Base-by-base conservation (phyloP, 495 filamentous ascomycete species). In the Penicillium crystallinum region DNA sequence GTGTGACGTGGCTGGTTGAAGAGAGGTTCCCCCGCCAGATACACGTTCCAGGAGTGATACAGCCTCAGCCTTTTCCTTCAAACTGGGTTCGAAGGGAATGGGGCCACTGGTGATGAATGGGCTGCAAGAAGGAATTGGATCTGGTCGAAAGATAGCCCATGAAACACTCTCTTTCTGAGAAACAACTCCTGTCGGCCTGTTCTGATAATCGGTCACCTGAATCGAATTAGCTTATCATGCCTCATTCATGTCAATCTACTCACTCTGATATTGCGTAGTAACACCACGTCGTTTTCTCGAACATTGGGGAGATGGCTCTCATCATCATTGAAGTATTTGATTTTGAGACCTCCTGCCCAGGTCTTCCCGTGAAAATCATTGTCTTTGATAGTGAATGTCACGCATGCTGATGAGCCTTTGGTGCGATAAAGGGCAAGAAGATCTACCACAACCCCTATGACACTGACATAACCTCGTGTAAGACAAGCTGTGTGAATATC, bases 361-460 rank as follows among this genome's bases (percentile, higher is more conserved):
- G 39, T 46, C 33, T 62, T 57, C 12, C 48, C 54, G 51, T 71
- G 65, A 10, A 72, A 61, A 12, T 70, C 57, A 0, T 47, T 52
- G 54, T 81, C 79, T 52, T 71, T 74, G 27, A 82, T 58, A 6
- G 75, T 78, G 41, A 81, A 81, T 6, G 74, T 79, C 42, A 72
- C 62, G 53, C 63, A 75, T 22, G 61, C 63, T 1, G 70, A 68
- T 3, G 65, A 65, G 14, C 69, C 67, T 44, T 52, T 56, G 6
- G 68, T 64, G 27, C 45, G 58, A n/a, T 6, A 56, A 14, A 65
- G 52, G 11, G 61, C 57, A 15, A 73, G 54, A 33, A 57, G 60
- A 58, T 80, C 78, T 4, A 77, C 70, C 1, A 79, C 75, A 2
- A 81, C 68, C 1, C 78, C 79, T 21, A 81, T 66, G 17, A 81